Evolutionary conservation across 768 basidiomycete genomes (phyloP).

Genomic region (Agrocybe pediades): DNA sequence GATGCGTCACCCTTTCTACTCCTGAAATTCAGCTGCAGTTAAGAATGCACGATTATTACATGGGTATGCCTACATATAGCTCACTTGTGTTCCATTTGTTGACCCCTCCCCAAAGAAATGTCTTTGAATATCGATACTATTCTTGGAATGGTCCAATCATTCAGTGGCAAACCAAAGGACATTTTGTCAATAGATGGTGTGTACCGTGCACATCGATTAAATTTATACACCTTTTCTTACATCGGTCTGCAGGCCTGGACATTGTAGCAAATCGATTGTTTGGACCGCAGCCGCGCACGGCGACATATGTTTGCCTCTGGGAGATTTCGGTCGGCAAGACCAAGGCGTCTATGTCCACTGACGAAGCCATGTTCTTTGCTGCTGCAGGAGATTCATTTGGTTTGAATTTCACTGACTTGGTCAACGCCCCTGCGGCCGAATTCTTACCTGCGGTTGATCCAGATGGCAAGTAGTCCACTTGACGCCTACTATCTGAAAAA

Average conservation of each 20-base stretch:
- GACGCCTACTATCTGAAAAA: neutral
- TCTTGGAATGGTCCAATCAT: slow-evolving; percentile 47
- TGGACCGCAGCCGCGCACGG: slow-evolving; percentile 81
- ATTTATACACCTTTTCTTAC: neutral
- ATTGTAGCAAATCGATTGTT: slow-evolving; percentile 86
- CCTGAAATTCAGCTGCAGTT: slow-evolving; percentile 78
- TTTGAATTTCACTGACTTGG: slow-evolving; percentile 69
- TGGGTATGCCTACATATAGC: slow-evolving; percentile 55
- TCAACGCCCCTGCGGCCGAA: slow-evolving; percentile 80
- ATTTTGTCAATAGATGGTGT: slow-evolving; percentile 55
- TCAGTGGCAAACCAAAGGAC: too few relatives aligned
- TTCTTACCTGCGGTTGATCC: slow-evolving; percentile 66
- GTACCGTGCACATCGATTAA: neutral
- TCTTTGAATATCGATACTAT: slow-evolving; percentile 72
- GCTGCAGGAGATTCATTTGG: slow-evolving; percentile 61
- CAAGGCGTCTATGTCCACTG: slow-evolving; percentile 55
- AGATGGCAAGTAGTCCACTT: slow-evolving; percentile 59
- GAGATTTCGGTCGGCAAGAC: slow-evolving; percentile 75
- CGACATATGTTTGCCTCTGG: slow-evolving; percentile 94
- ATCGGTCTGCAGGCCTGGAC: slow-evolving; percentile 58
- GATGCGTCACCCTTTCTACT: slow-evolving; percentile 47
- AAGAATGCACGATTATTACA: slow-evolving; percentile 82
- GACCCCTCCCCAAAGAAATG: slow-evolving; percentile 55
- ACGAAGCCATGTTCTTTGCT: slow-evolving; percentile 50
- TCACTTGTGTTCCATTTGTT: neutral